Evolutionary conservation across 2,329 filamentous ascomycete genomes (phyloP), one percentile per base, ranked within the genome.

Genomic region (Epichloe uncinata): DNA sequence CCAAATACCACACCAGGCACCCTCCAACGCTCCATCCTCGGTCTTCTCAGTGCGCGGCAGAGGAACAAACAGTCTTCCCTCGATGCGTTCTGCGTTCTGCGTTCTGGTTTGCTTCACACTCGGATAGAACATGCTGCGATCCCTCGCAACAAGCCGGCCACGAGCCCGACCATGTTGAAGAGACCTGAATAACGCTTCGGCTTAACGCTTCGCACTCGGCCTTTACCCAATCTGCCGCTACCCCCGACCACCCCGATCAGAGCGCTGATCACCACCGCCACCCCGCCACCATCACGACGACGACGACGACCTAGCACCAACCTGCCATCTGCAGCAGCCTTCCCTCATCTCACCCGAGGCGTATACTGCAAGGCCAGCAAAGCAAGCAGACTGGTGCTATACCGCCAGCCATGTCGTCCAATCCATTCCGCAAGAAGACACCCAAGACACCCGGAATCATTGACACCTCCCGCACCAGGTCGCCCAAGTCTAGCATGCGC

Each of bases 361-460:
- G 9, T 15, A 22, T 35, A 45, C 16, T n/a, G 8, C 43, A 12
- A 47, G 22, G 35, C 47, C 30, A 26, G 12, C 9, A 18, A 5
- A 18, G 16, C 16, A 18, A 5, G n/a, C n/a, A 46, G 38, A 42
- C 35, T 13, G 2, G 18, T 11, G 18, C 12, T 8, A 20, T 16
- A 36, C 2, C 26, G n/a, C 13, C 42, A 45, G 41, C 35, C 49
- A 56, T 57, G 54, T 58, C 56, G 47, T 58, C 58, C 45, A 60
- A 60, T 26, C 57, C 58, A 15, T 60, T 60, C 36, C 57, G 58
- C 26, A 59, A 55, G 40, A 56, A 53, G 53, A 33, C 52, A 9
- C 47, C 54, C 35, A 56, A 53, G 52, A 33, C 52, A 9, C 47
- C 54, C 42, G 52, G 48, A 7, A 47, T 51, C 42, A 52, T 55